A percentile compares a stretch with the other conserved stretches of the same genome.
phyloP scores from a whole-genome alignment of 108 stramenopile species.

The Pseudonitzschia pungens region DNA sequence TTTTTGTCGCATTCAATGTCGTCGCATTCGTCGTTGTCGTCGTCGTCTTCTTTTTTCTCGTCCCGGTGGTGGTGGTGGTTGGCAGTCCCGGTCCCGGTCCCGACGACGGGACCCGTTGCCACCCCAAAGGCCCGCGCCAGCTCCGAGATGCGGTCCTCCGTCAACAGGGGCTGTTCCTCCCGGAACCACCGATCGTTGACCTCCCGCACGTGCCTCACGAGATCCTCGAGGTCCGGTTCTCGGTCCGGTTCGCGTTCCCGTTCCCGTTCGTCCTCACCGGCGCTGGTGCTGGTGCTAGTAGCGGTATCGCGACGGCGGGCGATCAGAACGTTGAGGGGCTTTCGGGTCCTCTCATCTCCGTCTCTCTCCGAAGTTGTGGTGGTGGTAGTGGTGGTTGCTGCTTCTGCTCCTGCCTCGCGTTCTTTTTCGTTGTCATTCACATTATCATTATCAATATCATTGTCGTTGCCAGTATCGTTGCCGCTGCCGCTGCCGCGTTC shows the following conservation, averaged over 20 bases:
- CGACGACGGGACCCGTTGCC: neutral
- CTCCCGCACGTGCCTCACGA: constrained; percentile 55
- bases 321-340: constrained; percentile 40
- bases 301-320: no score
- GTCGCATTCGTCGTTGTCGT: no score
- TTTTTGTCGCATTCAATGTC: no score
- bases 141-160: constrained; percentile 43
- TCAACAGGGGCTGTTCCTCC: constrained; percentile 66
- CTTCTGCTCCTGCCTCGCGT: neutral
- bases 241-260: no score
- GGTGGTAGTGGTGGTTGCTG: neutral
- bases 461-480: neutral
- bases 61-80: neutral
- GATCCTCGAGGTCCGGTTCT: constrained; percentile 41
- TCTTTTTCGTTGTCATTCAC: neutral
- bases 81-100: neutral
- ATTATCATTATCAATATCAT: neutral
- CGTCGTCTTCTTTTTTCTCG: neutral
- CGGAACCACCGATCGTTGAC: constrained; percentile 71
- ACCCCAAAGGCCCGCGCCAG: constrained; percentile 40
- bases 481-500: neutral
- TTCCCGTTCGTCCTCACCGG: no score
- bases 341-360: constrained; percentile 1
- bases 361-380: neutral
- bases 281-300: no score